phyloP scores from a whole-genome alignment of 495 filamentous ascomycete species.

The Podospora anserina region DNA sequence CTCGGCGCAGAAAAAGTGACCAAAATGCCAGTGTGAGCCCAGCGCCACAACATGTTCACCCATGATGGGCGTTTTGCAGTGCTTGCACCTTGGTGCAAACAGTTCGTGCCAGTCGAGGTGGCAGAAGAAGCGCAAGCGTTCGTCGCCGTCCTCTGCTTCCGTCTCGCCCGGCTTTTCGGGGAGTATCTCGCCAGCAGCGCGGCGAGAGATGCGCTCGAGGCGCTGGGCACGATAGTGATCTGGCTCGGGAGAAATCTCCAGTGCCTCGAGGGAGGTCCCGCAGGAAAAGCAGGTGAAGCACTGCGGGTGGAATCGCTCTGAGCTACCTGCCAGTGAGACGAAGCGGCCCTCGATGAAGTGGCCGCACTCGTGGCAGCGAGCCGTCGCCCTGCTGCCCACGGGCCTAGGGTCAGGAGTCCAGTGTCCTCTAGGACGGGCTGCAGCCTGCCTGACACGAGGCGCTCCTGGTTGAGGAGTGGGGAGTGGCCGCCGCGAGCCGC shows the following conservation, averaged over 20 bases:
- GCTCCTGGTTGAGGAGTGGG: slow-evolving; percentile 36
- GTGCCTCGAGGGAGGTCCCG: slow-evolving; percentile 81
- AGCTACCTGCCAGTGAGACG: slow-evolving; percentile 67
- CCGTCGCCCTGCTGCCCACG: slow-evolving; percentile 61
- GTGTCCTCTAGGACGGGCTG: slow-evolving; percentile 41
- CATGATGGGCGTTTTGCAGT: slow-evolving; percentile 97
- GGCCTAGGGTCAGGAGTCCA: slow-evolving; percentile 45
- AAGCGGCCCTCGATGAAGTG: slow-evolving; percentile 84
- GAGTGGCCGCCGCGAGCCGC: slow-evolving; percentile 37
- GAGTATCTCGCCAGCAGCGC: slow-evolving; percentile 56
- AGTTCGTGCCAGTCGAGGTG: slow-evolving; percentile 97
- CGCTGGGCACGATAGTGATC: slow-evolving; percentile 64
- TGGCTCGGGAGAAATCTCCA: slow-evolving; percentile 94
- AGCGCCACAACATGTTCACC: slow-evolving; percentile 91
- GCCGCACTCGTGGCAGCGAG: slow-evolving; percentile 78
- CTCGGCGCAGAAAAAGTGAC: slow-evolving; percentile 99
- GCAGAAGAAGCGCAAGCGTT: slow-evolving; percentile 81
- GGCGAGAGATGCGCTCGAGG: slow-evolving; percentile 62
- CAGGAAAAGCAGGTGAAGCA: slow-evolving; percentile 92
- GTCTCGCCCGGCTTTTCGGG: slow-evolving; percentile 55
- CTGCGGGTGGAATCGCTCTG: slow-evolving; percentile 81
- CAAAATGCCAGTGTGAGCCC: slow-evolving; percentile 92
- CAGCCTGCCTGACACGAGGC: slow-evolving; percentile 37
- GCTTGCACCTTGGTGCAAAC: slow-evolving; percentile 89
- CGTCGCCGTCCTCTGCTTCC: slow-evolving; percentile 65